Base-by-base conservation (phyloP, 768 basidiomycete species). In the Myochromella boudieri region DNA sequence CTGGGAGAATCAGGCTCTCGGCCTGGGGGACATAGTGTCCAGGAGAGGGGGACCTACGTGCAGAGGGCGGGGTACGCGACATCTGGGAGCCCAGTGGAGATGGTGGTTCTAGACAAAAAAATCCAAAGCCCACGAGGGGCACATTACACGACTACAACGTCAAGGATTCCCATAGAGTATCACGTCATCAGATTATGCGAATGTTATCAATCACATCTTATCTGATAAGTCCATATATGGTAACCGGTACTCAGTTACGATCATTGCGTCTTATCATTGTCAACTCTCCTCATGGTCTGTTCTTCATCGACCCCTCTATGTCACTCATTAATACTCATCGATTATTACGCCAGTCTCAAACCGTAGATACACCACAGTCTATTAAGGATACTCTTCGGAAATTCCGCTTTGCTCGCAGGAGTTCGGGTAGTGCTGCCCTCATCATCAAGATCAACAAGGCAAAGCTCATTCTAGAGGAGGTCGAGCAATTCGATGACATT, bases 401-500 rank as follows among this genome's bases (percentile, higher is more conserved):
- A 61, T 95, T 95, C 70, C 70, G 78, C 14, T 77, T 80, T 50
- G 75, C 89, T 11, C 87, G 91, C 46, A 80, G 86, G 18, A 81
- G 76, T 58, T 77, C 76, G 34, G 87, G 84, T 29, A 85, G 76
- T 56, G 85, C 90, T 20, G 92, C 91, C 12, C 72, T 95, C 44
- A 70, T 92, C 56, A 83, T 95, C 67, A 95, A 94, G 81, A 91
- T 95, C 68, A 86, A 94, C 76, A 94, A 90, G 73, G 66, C 74
- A 31, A 74, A 83, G 57, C 77, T 95, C 48, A 60, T 82, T 54
- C 87, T 97, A 85, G 85, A 87, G 61, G 85, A 91, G 58, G 87
- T 84, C 25, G 89, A 92, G 44, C 81, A 85, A 60, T 84, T 89
- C 54, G 84, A 87, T 59, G 68, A 81, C 49, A 84, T 90, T 49